Evolutionary conservation across 768 basidiomycete species (phyloP).

Genomic region (Boletus bicolor): DNA sequence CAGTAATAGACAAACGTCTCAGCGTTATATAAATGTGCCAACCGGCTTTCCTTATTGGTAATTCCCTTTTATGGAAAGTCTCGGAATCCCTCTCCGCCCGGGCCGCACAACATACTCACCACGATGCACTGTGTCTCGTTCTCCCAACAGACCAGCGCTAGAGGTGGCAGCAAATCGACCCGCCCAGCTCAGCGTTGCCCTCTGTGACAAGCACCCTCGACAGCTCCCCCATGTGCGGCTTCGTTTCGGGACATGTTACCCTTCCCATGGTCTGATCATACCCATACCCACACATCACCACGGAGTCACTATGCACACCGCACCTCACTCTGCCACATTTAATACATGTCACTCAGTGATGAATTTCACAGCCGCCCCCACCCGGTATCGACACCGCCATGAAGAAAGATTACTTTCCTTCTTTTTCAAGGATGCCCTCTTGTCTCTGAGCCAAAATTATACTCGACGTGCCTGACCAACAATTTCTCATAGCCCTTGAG

Average conservation of each 20-base stretch:
- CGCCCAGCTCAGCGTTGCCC: neutral
- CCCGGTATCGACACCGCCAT: neutral
- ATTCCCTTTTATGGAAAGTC: slow-evolving; percentile 1
- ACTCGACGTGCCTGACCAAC: neutral
- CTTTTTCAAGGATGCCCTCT: neutral
- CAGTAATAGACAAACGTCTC: neutral
- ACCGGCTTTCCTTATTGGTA: neutral
- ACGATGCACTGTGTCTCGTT: no score
- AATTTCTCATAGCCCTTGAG: neutral
- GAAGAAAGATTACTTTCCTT: neutral
- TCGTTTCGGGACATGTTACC: neutral
- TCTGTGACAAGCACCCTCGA: neutral
- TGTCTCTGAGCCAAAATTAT: neutral
- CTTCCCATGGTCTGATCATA: neutral
- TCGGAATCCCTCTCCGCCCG: neutral
- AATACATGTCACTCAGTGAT: neutral
- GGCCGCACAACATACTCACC: no score
- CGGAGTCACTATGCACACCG: neutral
- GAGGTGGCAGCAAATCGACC: neutral
- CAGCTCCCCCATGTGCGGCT: neutral
- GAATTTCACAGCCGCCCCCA: neutral
- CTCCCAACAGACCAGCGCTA: neutral
- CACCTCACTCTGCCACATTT: neutral
- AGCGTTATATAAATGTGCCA: neutral
- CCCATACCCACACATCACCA: neutral